Base-by-base conservation (phyloP, 169 alveolate species). In the Cryptosporidium tyzzeri region DNA sequence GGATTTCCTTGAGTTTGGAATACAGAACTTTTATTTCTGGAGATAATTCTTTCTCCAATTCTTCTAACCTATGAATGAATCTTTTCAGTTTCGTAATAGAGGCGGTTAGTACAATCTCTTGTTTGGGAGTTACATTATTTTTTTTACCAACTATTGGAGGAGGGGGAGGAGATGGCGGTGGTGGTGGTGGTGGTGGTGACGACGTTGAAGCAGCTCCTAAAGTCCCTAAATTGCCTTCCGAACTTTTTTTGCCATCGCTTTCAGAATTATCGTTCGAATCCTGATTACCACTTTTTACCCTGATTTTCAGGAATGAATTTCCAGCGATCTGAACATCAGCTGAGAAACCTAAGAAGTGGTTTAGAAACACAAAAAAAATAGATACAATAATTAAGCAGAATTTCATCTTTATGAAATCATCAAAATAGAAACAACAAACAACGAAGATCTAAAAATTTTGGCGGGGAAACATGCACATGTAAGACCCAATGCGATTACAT, bases 91-190 rank as follows among this genome's bases (percentile, higher is more conserved):
- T 73, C 10, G 55, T 37, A 33, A n/a, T 23, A 0, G 86, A 73
- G 14, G 55, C 45, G 33, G 18, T 73, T 35, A 73, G 3, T 7
- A 73, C 53, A 3, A 73, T 33, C 9, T 53, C 58, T 73, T 73
- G 61, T 59, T n/a, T 73, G 12, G n/a, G 18, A 7, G 0, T 51
- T 0, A 41, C 29, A 12, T 12, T 55, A 18, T 7, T 8, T 10
- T 21, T 14, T 9, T 5, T 50, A 10, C 41, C 10, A 16, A 16
- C 9, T 33, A 31, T n/a, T 21, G 37, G 10, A 5, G 69, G 65
- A 7, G 84, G 80, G 0, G 50, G 62, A 0, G 62, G 80, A 2
- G 80, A 62, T 18, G 80, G 80, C 7, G 80, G 75, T 18, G 50
- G 71, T 33, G 50, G 50, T 26, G 50, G 50, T 35, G 50, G 71